Evolutionary conservation across 139 green algal genomes (phyloP), one percentile per base, ranked within the genome.

Genomic region (Zygnema circumcarinatum): DNA sequence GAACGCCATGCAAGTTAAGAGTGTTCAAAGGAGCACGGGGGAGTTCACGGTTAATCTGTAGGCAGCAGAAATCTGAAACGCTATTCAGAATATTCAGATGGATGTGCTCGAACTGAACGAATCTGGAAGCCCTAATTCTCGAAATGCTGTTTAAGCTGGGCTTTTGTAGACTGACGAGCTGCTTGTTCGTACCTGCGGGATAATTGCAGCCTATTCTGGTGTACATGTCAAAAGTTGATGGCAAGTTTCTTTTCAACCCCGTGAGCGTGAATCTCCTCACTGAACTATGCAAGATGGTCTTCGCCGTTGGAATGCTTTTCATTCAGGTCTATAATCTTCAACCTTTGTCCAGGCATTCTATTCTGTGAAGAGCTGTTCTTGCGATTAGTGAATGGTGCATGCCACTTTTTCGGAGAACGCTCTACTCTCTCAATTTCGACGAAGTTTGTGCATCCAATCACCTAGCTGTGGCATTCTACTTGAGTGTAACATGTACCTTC

Each of bases 191-290:
- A 72, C 54, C 25, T 29, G 69, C 69, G 7, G 35, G 35, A 78
- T 78, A 25, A 78, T 68, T 98, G 75, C 95, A 97, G 84, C 96
- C 96, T 2, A 96, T 99, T 72, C 93, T 99, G 74, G 97, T 99
- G 80, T 96, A 98, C 87, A 91, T 98, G 90, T 95, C 92, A 1
- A 98, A 99, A 88, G 94, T 96, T 79, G 86, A 88, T 0, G 96
- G 96, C 38, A 94, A 93, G 72, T 99, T 96, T 87, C 92, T 92
- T 2, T 99, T 96, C 92, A 94, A 95, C 72, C 96, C 96, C 1
- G 87, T 99, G 1, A 93, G 83, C 39, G 94, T 99, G 47, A 99
- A 99, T 92, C 91, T 99, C 33, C 85, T 99, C 75, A 94, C 94
- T 1, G 96, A 99, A 91, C 21, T 96, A 2, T 92, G 80, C 74